Evolutionary conservation across 2,329 filamentous ascomycete genomes (phyloP), one percentile per base, ranked within the genome.

Genomic region (Botryotinia convoluta): DNA sequence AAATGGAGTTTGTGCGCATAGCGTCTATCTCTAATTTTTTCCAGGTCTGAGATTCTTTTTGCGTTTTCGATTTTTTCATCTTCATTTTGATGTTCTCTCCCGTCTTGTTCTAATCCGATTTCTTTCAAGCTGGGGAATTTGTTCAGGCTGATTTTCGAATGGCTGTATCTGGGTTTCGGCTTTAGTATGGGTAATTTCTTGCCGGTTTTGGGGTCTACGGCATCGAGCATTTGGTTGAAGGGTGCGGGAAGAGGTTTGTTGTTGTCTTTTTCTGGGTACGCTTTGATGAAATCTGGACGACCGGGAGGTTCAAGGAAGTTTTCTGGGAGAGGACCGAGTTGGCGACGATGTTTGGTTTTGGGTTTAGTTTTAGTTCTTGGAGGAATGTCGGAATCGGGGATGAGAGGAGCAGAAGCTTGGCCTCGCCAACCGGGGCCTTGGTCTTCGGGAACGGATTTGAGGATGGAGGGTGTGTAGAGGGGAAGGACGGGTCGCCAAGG

Each of bases 271-370:
- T 57, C 48, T 16, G 65, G 65, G 37, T 42, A 42, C 4, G 39
- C 10, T 16, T 59, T 69, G 37, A 69, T 57, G n/a, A 69, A 69
- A 26, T 59, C n/a, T 42, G 65, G 65, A 26, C 65, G 65, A 7
- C 65, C 65, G 9, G 65, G 48, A 14, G 65, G 65, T 32, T 69
- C 65, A n/a, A 69, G 65, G 35, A 37, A 39, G 6, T 69, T 42
- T 32, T 69, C 65, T 18, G 65, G 48, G n/a, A 69, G 39, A 2
- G 37, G 32, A 4, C 65, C 65, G 14, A 69, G 20, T 57, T 69
- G 65, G 1, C 65, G 65, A 12, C 65, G 48, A n/a, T 69, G 26
- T 57, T 57, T 68, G 4, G 16, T 9, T 42, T 69, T 69, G 3
- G 35, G 37, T 57, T 68, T 67, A 2, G 45, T 5, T 54, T 51